These are phyloP conservation scores for Fusarium mexicanum DNA, from an alignment of 2,329 filamentous ascomycete species.

Conservation along the genomic window DNA sequence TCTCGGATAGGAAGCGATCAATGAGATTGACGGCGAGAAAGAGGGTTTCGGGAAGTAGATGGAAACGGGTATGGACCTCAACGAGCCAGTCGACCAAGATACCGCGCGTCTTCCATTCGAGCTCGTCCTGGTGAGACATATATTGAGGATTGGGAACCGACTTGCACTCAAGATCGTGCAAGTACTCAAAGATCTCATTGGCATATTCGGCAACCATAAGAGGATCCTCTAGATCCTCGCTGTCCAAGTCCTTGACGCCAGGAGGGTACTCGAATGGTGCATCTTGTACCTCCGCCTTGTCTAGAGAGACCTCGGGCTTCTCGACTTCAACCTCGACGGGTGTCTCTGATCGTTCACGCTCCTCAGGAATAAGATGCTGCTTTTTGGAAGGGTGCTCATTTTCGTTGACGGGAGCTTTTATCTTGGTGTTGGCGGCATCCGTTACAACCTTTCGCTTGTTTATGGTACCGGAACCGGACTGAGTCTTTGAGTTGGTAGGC, in stretches of 20 bases:
- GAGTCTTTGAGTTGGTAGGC: constrained; percentile 74
- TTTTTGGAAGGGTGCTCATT: constrained; percentile 77
- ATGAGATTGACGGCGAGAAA: constrained; percentile 99
- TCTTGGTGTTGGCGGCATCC: constrained; percentile 63
- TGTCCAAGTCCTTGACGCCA: constrained; percentile 74
- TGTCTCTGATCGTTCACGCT: constrained; percentile 51
- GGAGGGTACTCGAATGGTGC: constrained; percentile 20
- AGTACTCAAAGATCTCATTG: constrained; percentile 95
- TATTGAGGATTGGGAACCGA: constrained; percentile 88
- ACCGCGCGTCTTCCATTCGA: constrained; percentile 98
- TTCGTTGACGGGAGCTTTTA: constrained; percentile 67
- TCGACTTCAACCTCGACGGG: constrained; percentile 37
- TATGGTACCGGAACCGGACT: constrained; percentile 75
- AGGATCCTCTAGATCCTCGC: constrained; percentile 90
- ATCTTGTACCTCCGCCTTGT: constrained; percentile 28
- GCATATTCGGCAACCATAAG: constrained; percentile 99
- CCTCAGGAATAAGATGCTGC: constrained; percentile 51
- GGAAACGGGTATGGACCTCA: constrained; percentile 96
- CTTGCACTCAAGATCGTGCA: constrained; percentile 84
- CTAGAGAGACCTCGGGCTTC: constrained; percentile 9
- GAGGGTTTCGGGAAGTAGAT: constrained; percentile 92
- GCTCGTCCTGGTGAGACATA: constrained; percentile 92
- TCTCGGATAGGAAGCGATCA: constrained; percentile 94
- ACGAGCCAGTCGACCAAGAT: constrained; percentile 98
- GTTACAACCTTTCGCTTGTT: constrained; percentile 74